Evolutionary conservation across 352 stramenopile species (phyloP), one percentile per base, ranked within the genome.

Genomic region (Pythium vanterpoolii): DNA sequence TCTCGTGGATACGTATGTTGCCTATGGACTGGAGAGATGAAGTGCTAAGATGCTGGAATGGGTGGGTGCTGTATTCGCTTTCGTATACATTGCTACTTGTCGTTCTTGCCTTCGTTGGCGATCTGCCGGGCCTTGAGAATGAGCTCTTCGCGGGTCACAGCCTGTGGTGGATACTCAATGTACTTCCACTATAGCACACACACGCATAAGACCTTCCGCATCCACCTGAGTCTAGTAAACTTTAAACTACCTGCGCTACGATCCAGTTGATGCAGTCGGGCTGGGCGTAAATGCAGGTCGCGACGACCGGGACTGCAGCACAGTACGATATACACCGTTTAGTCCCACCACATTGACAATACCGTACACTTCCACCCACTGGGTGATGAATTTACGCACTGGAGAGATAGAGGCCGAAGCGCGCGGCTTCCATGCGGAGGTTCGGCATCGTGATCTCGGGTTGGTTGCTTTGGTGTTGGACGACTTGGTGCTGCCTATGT

Each of bases 251-350:
- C 66, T 74, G 59, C 47, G 67, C 66, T 47, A 95, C 74, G 54
- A 93, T 93, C 54, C 56, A 86, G 66, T 87, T 79, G 71, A 95
- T 90, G 64, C 81, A 90, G 54, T 95, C 79, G 18, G 86, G 86
- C 62, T 95, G 83, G 49, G 85, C 82, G 75, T 95, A 95, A 60
- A 95, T 79, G 64, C 71, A 82, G 24, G 86, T 95, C 30, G 82
- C 77, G 39, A 91, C 62, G 14, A 95, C 62, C 2, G 86, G 86
- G 44, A 95, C 86, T 95, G 51, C 19, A 61, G 23, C 24, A 47
- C 4, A 48, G 9, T 54, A 11, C 54, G 23, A n/a, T 18, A 44
- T 19, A 16, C 64, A n/a, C 43, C 7, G 0, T 7, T 57, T 21
- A 47, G 49, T 33, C 45, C 27, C n/a, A n/a, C n/a, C n/a, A n/a